phyloP scores from a whole-genome alignment of 2,329 filamentous ascomycete species.

The Coniochaeta hoffmannii region DNA sequence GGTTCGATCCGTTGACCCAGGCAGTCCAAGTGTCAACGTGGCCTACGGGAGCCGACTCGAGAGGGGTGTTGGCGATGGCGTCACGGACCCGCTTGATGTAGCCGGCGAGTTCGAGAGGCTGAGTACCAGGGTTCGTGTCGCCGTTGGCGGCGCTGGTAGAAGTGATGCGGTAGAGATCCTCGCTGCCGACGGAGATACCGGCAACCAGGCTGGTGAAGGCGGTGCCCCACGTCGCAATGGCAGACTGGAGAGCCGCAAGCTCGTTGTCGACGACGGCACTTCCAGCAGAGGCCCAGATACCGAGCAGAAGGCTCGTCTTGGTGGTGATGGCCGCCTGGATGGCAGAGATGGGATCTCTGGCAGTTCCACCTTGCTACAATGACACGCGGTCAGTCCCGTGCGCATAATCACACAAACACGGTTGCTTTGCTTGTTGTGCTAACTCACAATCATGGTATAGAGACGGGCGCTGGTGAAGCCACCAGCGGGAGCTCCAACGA shows the following conservation, averaged over 20 bases:
- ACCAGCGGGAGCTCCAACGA: slow-evolving; percentile 51
- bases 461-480: slow-evolving; percentile 61
- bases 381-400: neutral
- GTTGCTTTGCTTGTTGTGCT: neutral
- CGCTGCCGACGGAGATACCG: slow-evolving; percentile 79
- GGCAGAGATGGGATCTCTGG: slow-evolving; percentile 58
- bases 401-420: neutral
- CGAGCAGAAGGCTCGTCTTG: slow-evolving; percentile 71
- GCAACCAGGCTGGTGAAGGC: slow-evolving; percentile 60
- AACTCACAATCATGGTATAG: slow-evolving; percentile 62
- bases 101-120: slow-evolving; percentile 52
- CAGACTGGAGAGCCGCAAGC: slow-evolving; percentile 60
- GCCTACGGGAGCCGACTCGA: slow-evolving; percentile 55
- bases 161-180: slow-evolving; percentile 79
- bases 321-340: slow-evolving; percentile 79
- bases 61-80: slow-evolving; percentile 54
- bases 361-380: slow-evolving; percentile 53
- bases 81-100: slow-evolving; percentile 66
- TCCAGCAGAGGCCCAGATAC: slow-evolving; percentile 73
- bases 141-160: slow-evolving; percentile 58
- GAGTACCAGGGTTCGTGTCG: slow-evolving; percentile 54
- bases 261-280: slow-evolving; percentile 61
- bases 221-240: slow-evolving; percentile 61
- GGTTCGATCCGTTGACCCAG: slow-evolving; percentile 67
- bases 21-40: slow-evolving; percentile 89